These are phyloP conservation scores for Albizia julibrissin DNA, from an alignment of 306 rosid species.

Conservation along the genomic window DNA sequence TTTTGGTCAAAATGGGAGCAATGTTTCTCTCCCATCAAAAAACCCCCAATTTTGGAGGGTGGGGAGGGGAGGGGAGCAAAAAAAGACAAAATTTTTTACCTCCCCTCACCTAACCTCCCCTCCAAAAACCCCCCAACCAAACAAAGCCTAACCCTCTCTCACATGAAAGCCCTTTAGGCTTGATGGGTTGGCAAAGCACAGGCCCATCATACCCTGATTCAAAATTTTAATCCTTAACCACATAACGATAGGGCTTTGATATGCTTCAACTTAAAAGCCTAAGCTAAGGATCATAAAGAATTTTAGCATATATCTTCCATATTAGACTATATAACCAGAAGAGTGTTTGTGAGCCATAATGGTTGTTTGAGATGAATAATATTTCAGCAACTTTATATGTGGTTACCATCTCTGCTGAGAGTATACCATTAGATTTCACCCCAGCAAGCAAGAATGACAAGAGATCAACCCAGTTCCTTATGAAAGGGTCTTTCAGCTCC, in stretches of 20 bases:
- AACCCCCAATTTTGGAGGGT: too few species aligned
- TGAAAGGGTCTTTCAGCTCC: conserved; percentile 74
- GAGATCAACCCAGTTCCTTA: conserved; percentile 87
- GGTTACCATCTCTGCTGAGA: conserved; percentile 94
- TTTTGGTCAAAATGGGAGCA: too few species aligned
- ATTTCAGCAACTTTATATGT: not conserved
- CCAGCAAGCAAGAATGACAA: conserved; percentile 95
- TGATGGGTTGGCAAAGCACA: not conserved
- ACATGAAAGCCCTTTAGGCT: not conserved
- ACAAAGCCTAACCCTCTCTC: not conserved
- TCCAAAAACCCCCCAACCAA: too few species aligned
- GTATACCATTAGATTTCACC: conserved; percentile 74
- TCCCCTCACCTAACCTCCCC: too few species aligned
- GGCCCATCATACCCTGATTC: not conserved
- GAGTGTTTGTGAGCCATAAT: not conserved
- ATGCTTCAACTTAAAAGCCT: not conserved
- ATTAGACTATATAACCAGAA: not conserved
- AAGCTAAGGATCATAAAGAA: not conserved
- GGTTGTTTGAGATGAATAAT: conserved; percentile 8
- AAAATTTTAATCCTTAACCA: not conserved
- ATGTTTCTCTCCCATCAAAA: too few species aligned
- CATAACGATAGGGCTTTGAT: not conserved
- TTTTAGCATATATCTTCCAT: not conserved
- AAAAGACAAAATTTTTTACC: too few species aligned
- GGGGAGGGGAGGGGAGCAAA: too few species aligned